Evolutionary conservation across 2,329 filamentous ascomycete genomes (phyloP), one percentile per base, ranked within the genome.

Genomic region (Cephalotrichum gorgonifer): DNA sequence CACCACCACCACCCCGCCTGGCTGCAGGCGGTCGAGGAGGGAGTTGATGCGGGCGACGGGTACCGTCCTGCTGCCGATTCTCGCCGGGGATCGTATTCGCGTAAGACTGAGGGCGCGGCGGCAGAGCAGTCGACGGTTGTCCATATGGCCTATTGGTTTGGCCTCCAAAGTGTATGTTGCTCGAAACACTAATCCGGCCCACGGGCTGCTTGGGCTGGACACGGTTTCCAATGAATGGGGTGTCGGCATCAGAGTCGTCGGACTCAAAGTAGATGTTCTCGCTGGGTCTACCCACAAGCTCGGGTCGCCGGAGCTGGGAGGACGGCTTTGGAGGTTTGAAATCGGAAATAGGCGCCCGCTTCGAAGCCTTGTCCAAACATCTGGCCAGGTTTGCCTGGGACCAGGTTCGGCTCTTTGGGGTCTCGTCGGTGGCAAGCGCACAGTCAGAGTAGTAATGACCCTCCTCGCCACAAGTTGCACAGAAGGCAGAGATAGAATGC

Each of bases 401-500:
- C 77, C 78, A 83, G 1, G 74, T 78, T 44, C 70, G 65, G 51
- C 65, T 70, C 41, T 43, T 39, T 11, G 52, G 45, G 38, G 23
- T 43, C 14, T 3, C n/a, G 8, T 23, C 11, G n/a, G 25, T 25
- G 23, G 25, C 31, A 8, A 50, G 51, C 4, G 58, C 61, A 58
- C 81, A 85, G 49, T 81, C 78, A 12, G 71, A 67, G 1, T 76
- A 74, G 57, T 73, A 83, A 59, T 85, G 81, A 6, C 69, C 69
- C 26, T 64, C 57, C 14, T 59, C 60, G 25, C 78, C 80, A 56
- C 81, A 85, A 31, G 59, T 61, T 51, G 78, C 79, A 61, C 81
- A 84, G 48, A 69, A 74, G 1, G 70, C 62, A 0, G 70, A 68
- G 20, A 84, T 68, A 11, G 33, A 42, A 26, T 46, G 20, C 35